phyloP scores from a whole-genome alignment of 2,329 filamentous ascomycete genomes.

The Chaetothyriales sp. region DNA sequence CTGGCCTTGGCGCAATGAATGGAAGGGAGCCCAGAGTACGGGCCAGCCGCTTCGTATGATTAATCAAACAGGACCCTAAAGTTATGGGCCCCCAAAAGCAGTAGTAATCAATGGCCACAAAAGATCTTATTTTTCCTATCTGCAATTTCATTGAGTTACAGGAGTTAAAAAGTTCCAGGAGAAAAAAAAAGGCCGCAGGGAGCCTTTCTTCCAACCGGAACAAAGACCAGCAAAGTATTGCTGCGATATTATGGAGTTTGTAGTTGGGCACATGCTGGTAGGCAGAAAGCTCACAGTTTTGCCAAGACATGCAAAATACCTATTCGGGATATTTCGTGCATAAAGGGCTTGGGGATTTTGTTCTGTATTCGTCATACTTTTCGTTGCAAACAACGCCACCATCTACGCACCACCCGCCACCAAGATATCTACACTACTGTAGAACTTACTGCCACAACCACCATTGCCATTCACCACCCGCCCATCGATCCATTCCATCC shows the following conservation, averaged over 20 bases:
- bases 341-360: neutral
- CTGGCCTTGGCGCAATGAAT: neutral
- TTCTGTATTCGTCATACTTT: too few relatives aligned
- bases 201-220: neutral
- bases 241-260: neutral
- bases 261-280: neutral
- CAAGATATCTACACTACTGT: too few relatives aligned
- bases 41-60: neutral
- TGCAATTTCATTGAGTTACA: neutral
- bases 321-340: neutral
- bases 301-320: neutral
- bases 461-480: too few relatives aligned
- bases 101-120: too few relatives aligned
- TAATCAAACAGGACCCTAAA: neutral
- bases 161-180: neutral
- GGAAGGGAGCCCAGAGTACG: neutral
- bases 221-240: neutral
- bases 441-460: too few relatives aligned
- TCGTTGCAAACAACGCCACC: too few relatives aligned
- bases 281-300: neutral
- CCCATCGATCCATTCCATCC: too few relatives aligned
- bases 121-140: neutral
- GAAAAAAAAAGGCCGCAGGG: too few relatives aligned
- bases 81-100: too few relatives aligned
- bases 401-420: too few relatives aligned